Percentiles rank a stretch among this genome's conserved stretches.
phyloP scores from a whole-genome alignment of 2,329 filamentous ascomycete species.

The Westerdykella ornata region DNA sequence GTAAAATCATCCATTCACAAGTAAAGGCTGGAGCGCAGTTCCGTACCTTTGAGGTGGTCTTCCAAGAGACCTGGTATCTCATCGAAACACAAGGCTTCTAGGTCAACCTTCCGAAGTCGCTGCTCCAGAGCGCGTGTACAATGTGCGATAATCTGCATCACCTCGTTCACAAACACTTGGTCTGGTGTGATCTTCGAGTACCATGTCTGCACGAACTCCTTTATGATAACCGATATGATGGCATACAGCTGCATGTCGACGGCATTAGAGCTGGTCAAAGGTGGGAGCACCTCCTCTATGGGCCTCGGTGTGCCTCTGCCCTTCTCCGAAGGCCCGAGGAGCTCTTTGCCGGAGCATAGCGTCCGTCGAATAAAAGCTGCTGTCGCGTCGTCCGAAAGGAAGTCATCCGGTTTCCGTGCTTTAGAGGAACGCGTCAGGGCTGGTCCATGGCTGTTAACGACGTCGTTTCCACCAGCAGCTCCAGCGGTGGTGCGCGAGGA shows the following conservation, averaged over 20 bases:
- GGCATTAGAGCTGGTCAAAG: conserved; percentile 88
- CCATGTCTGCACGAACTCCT: conserved; percentile 88
- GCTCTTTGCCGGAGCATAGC: conserved; percentile 62
- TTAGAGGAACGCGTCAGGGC: conserved; percentile 15
- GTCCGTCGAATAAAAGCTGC: conserved; percentile 72
- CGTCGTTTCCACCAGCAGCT: conserved; percentile 7
- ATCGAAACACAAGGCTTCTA: conserved; percentile 76
- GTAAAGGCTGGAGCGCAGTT: conserved; percentile 17
- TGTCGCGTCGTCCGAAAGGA: conserved; percentile 70
- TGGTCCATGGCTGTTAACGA: conserved; percentile 11
- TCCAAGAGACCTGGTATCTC: conserved; percentile 79
- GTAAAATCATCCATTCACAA: conserved; percentile 12
- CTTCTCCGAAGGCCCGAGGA: conserved; percentile 46
- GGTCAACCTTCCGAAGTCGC: conserved; percentile 71
- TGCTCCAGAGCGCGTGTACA: conserved; percentile 84
- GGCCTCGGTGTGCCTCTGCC: conserved; percentile 50
- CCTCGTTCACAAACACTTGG: conserved; percentile 77
- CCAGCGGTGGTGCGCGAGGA: conserved; percentile 10
- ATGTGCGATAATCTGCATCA: conserved; percentile 86
- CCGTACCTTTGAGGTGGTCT: conserved; percentile 68
- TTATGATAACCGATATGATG: conserved; percentile 79
- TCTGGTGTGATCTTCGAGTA: conserved; percentile 90
- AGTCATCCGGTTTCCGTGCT: conserved; percentile 24
- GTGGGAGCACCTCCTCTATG: conserved; percentile 77
- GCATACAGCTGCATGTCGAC: conserved; percentile 91